phyloP scores from a whole-genome alignment of 805 yeast species.

The Isabelozyma gotoi region DNA sequence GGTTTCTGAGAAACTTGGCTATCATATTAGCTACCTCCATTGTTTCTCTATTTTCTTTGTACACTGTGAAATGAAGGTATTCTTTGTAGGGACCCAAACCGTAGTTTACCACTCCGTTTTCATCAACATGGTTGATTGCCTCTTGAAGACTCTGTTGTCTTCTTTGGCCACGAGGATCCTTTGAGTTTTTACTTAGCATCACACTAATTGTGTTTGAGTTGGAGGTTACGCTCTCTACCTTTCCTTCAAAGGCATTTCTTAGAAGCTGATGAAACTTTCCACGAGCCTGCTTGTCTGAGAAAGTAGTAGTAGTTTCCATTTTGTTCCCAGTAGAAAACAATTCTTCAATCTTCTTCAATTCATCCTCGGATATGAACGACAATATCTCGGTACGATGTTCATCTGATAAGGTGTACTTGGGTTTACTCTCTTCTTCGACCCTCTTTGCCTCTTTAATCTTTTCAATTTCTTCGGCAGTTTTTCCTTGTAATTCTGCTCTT shows the following conservation, averaged over 20 bases:
- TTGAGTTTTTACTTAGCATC: constrained; percentile 46
- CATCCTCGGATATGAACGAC: constrained; percentile 58
- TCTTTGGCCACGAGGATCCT: constrained; percentile 33
- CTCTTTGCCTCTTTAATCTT: constrained; percentile 21
- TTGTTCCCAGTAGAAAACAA: constrained; percentile 55
- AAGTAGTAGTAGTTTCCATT: constrained; percentile 55
- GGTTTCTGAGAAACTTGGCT: constrained; percentile 70
- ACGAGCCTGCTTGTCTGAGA: constrained; percentile 70
- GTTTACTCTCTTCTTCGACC: constrained; percentile 19
- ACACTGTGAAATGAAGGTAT: constrained; percentile 73
- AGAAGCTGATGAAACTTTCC: constrained; percentile 76
- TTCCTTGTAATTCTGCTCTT: constrained; percentile 27
- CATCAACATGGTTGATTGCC: constrained; percentile 41
- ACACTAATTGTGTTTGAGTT: constrained; percentile 64
- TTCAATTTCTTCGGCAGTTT: constrained; percentile 32
- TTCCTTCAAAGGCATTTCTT: constrained; percentile 70
- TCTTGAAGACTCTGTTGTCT: constrained; percentile 34
- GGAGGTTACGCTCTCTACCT: constrained; percentile 78
- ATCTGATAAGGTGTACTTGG: constrained; percentile 43
- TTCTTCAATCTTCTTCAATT: constrained; percentile 53
- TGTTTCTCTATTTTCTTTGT: constrained; percentile 95
- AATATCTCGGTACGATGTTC: constrained; percentile 49
- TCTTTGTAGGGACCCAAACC: constrained; percentile 72
- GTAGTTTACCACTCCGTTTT: constrained; percentile 59
- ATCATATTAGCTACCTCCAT: constrained; percentile 88